phyloP scores from a whole-genome alignment of 2,329 filamentous ascomycete species.

The Reticulascus tulasneorum region DNA sequence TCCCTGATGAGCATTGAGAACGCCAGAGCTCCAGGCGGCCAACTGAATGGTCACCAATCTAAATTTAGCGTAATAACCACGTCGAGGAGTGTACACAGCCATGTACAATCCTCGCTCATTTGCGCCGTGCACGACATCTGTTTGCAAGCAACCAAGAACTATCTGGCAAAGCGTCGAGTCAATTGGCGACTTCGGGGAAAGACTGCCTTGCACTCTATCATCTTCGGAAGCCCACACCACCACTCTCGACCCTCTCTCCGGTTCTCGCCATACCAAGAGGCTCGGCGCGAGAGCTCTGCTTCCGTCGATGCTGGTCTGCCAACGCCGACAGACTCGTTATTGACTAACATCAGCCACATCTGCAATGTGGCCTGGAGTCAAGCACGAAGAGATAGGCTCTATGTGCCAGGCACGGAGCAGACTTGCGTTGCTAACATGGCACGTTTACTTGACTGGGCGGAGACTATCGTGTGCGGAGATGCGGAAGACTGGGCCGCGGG shows the following conservation, averaged over 20 bases:
- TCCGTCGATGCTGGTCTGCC: neutral
- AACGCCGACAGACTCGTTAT: constrained; percentile 19
- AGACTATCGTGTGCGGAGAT: constrained; percentile 21
- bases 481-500: constrained; percentile 8
- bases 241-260: neutral
- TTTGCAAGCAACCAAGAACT: constrained; percentile 17
- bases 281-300: neutral
- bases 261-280: neutral
- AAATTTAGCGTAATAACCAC: no score
- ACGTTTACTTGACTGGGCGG: constrained; percentile 23
- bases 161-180: constrained; percentile 15
- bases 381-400: constrained; percentile 22
- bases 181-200: constrained; percentile 16
- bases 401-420: constrained; percentile 24
- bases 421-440: constrained; percentile 23
- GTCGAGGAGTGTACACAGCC: no score
- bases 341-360: constrained; percentile 25
- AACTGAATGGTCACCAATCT: no score
- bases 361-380: constrained; percentile 26
- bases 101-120: constrained; percentile 6
- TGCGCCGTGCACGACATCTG: constrained; percentile 18
- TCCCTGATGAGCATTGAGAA: constrained; percentile 6
- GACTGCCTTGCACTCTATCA: neutral
- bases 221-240: neutral
- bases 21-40: neutral